Evolutionary conservation across 2,329 filamentous ascomycete species (phyloP).

Genomic region (Ascosphaera apis): DNA sequence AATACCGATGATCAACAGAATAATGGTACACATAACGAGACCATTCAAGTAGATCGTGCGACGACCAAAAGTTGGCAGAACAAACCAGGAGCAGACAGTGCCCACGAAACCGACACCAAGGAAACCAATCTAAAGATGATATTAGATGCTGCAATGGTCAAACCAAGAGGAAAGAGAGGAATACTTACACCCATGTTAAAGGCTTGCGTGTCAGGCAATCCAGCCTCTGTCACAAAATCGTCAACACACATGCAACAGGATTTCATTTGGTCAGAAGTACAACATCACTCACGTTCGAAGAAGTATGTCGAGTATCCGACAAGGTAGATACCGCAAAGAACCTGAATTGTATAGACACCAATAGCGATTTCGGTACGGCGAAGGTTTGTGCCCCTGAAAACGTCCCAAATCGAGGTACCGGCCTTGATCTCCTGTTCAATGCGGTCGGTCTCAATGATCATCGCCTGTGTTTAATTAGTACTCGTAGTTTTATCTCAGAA

Average conservation of each 20-base stretch:
- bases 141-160: not conserved
- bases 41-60: slow-evolving; percentile 13
- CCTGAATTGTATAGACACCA: slow-evolving; percentile 21
- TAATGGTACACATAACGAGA: slow-evolving; percentile 10
- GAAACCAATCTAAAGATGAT: slow-evolving; percentile 10
- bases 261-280: not conserved
- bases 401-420: slow-evolving; percentile 15
- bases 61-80: slow-evolving; percentile 14
- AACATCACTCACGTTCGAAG: slow-evolving; percentile 20
- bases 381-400: slow-evolving; percentile 20
- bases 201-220: slow-evolving; percentile 12
- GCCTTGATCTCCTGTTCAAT: slow-evolving; percentile 19
- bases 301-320: slow-evolving; percentile 24
- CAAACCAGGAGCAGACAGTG: slow-evolving; percentile 15
- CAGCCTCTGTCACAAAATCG: slow-evolving; percentile 5
- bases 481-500: not conserved
- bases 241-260: not conserved
- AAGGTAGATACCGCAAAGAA: slow-evolving; percentile 21
- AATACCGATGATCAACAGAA: slow-evolving; percentile 16
- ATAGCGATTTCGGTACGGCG: slow-evolving; percentile 22
- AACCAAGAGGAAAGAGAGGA: not conserved
- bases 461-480: slow-evolving; percentile 2
- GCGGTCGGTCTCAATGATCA: slow-evolving; percentile 8
- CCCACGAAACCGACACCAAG: slow-evolving; percentile 18
- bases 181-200: slow-evolving; percentile 16